Percentiles rank a stretch among this genome's conserved stretches.
These are phyloP conservation scores for Wickerhamiella allomyrinae DNA, from an alignment of 805 yeast genomes.

Conservation along the genomic window DNA sequence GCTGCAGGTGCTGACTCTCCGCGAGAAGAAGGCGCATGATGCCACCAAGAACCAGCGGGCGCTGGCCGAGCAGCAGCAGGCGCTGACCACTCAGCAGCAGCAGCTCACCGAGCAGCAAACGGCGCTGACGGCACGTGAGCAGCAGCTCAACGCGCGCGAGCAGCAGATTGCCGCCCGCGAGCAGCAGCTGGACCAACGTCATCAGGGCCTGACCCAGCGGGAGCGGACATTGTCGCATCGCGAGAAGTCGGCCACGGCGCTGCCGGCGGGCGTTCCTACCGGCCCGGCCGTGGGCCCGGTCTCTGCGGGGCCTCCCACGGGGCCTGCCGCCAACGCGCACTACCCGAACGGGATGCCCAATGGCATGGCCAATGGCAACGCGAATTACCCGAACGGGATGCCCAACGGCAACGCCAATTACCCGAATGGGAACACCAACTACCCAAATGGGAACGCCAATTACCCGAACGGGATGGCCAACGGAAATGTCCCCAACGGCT, in stretches of 20 bases:
- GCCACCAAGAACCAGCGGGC: slow-evolving; percentile 4
- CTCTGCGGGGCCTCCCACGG: too few species aligned
- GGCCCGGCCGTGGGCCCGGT: too few species aligned
- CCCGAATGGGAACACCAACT: too few species aligned
- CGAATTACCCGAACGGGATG: too few species aligned
- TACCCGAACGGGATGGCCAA: too few species aligned
- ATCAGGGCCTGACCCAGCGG: slow-evolving; percentile 13
- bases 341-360: too few species aligned
- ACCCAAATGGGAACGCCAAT: too few species aligned
- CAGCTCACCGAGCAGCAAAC: slow-evolving; percentile 5
- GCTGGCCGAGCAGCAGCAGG: slow-evolving; percentile 12
- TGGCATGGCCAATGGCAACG: too few species aligned
- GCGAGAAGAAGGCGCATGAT: slow-evolving; percentile 6
- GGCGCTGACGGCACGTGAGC: slow-evolving; percentile 1
- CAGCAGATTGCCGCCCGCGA: slow-evolving; percentile 10
- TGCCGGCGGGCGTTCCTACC: not conserved
- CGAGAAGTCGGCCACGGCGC: not conserved
- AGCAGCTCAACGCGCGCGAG: slow-evolving; percentile 8
- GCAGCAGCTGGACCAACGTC: slow-evolving; percentile 7
- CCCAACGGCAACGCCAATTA: too few species aligned
- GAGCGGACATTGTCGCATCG: slow-evolving; percentile 11
- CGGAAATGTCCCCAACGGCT: too few species aligned
- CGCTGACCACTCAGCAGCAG: slow-evolving; percentile 7
- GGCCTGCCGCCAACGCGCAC: too few species aligned
- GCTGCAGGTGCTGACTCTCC: slow-evolving; percentile 5